Evolutionary conservation across 73 alveolate species (phyloP), one percentile per base, ranked within the genome.

Genomic region (Durusdinium trenchii): DNA sequence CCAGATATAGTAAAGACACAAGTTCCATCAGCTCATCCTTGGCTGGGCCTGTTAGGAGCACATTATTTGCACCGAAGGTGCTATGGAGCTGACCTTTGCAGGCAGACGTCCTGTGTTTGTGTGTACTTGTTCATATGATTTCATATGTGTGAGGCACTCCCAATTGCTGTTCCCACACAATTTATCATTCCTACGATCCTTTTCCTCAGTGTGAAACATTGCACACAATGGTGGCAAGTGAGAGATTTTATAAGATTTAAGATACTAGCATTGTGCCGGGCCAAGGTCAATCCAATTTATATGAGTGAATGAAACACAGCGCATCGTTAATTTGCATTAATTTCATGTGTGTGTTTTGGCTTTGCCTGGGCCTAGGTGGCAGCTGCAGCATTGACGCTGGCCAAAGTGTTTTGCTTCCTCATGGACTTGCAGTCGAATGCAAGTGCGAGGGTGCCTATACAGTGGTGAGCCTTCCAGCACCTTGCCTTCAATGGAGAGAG

Each of bases 31-130:
- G n/a, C n/a, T n/a, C n/a, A n/a, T n/a, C n/a, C n/a, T n/a, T 48
- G 36, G 62, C 28, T 30, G 76, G 38, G 46, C 5, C 26, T 30
- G 18, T 14, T 78, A 91, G 98, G 98, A 91, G 98, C 98, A 91
- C 90, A 78, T 91, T 57, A 47, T 91, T 16, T 91, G 98, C 98
- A 69, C 89, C 5, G 87, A 73, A 2, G 98, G 98, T n/a, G n/a
- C 90, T 46, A 91, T 91, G 73, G 98, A 91, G n/a, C 71, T 91
- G 40, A 35, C 78, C 61, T 78, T 45, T 18, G 89, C 38, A 75
- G 86, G 86, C 60, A 38, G 28, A 54, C 35, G 73, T 23, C 30
- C n/a, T n/a, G n/a, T 23, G 3, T 23, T 60, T 23, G 30, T 23
- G 30, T 32, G 30, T 60, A 60, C 73, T 2, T 1, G 7, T 60